Evolutionary conservation across 1,284 basidiomycete species (phyloP), one percentile per base, ranked within the genome.

Genomic region (Trichosporon inkin): DNA sequence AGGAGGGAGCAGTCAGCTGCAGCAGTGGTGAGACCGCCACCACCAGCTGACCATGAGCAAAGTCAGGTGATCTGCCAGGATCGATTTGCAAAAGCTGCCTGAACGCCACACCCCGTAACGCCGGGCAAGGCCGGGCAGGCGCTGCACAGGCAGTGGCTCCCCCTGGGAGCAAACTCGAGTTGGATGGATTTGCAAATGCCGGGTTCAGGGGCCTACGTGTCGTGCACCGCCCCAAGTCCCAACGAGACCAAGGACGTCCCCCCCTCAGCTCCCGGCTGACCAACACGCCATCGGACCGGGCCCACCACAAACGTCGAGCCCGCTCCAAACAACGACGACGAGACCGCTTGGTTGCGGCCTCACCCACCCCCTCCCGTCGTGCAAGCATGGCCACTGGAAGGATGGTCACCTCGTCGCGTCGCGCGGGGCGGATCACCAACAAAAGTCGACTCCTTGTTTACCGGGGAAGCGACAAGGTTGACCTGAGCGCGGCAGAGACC

Each of bases 371-470:
- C 38, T 54, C 47, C 28, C n/a, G 54, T 17, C 40, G 32, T 16
- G 39, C 54, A 39, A 57, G 35, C 58, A 64, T 64, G 62, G 55
- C 60, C 39, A 44, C 56, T 38, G 56, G 47, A 44, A 58, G 60
- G 58, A 69, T 75, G 70, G 72, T 71, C 53, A 71, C 72, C 63
- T 72, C 75, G 38, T 71, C 71, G n/a, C 61, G 75, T 51, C 63
- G 75, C 28, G 73, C 72, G 19, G 74, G 72, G 32, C 64, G 90
- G 76, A 87, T 92, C 80, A 92, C 88, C 78, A 90, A 91, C 82
- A 92, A 92, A 83, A 90, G 88, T 71, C 86, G 88, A 66, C 86
- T 92, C 72, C 86, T 86, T 81, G 86, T 92, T 81, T 82, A 85
- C 76, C 84, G 89, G 80, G 90, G 91, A 74, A 86, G 86, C 55